Conservation (phyloP, 2,329 filamentous ascomycete species). For the Pezicula rhizophila region DNA sequence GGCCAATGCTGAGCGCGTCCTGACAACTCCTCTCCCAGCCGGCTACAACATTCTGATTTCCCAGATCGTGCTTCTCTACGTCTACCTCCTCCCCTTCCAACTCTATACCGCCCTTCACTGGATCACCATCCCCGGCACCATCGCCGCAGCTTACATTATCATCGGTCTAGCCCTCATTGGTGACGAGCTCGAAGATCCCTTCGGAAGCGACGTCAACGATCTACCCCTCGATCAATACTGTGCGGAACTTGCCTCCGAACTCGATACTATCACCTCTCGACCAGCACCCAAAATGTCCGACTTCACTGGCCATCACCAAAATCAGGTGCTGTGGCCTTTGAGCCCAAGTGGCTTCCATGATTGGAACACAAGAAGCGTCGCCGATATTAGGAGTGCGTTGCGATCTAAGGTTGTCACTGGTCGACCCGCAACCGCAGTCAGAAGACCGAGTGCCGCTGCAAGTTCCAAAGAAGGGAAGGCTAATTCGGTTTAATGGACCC, state of each 20-base stretch:
- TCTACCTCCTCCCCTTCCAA: slow-evolving; percentile 77
- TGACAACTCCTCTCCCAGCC: slow-evolving; percentile 75
- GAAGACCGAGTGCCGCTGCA: no score
- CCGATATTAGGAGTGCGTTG: slow-evolving; percentile 34
- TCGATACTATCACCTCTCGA: slow-evolving; percentile 55
- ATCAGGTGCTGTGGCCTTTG: slow-evolving; percentile 30
- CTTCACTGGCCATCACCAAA: slow-evolving; percentile 15
- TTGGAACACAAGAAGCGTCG: slow-evolving; percentile 38
- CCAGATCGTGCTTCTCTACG: slow-evolving; percentile 82
- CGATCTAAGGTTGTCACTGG: slow-evolving; percentile 21
- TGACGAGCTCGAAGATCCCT: slow-evolving; percentile 79
- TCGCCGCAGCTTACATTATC: slow-evolving; percentile 74
- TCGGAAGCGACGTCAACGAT: slow-evolving; percentile 79
- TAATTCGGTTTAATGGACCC: no score
- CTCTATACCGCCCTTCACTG: slow-evolving; percentile 58
- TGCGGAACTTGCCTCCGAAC: slow-evolving; percentile 64
- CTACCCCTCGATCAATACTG: slow-evolving; percentile 72
- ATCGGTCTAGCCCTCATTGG: slow-evolving; percentile 71
- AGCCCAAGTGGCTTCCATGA: slow-evolving; percentile 34
- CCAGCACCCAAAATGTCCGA: slow-evolving; percentile 15
- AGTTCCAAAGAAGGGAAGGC: no score
- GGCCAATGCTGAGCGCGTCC: slow-evolving; percentile 67
- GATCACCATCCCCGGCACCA: slow-evolving; percentile 72
- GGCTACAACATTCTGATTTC: slow-evolving; percentile 81
- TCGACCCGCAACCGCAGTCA: background rate